Conservation (phyloP, 2,329 filamentous ascomycete species). For the Cytospora leucostoma region DNA sequence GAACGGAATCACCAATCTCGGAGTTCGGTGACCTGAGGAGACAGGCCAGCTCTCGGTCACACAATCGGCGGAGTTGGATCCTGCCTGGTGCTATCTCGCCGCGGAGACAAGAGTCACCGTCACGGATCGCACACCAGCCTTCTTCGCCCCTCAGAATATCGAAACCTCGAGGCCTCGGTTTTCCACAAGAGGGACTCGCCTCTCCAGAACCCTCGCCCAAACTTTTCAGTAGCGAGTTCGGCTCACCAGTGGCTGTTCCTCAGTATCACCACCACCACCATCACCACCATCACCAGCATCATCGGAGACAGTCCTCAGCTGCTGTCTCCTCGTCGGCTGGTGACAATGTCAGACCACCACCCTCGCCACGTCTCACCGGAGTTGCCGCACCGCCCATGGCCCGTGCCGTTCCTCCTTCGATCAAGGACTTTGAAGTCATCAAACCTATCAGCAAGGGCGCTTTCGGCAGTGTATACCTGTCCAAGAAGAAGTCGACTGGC, state of each 20-base stretch:
- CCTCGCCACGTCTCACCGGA: conserved; percentile 79
- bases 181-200: conserved; percentile 64
- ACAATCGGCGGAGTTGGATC: conserved; percentile 84
- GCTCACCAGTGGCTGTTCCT: conserved; percentile 67
- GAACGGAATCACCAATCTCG: conserved; percentile 88
- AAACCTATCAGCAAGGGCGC: conserved; percentile 99
- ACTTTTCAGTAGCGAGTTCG: conserved; percentile 78
- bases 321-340: conserved; percentile 63
- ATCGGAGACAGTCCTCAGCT: conserved; percentile 88
- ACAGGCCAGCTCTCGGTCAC: conserved; percentile 76
- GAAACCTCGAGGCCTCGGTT: conserved; percentile 70
- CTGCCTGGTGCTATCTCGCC: conserved; percentile 78
- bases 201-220: conserved; percentile 92
- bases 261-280: conserved; percentile 67
- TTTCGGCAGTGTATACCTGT: conserved; percentile 95
- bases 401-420: conserved; percentile 87
- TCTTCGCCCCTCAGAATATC: conserved; percentile 84
- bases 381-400: conserved; percentile 79
- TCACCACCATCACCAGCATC: conserved; percentile 48
- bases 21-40: conserved; percentile 77
- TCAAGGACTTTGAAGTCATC: conserved; percentile 99
- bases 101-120: conserved; percentile 85
- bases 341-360: conserved; percentile 65
- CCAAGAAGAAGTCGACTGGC: conserved; percentile 97
- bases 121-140: conserved; percentile 65